Evolutionary conservation across 176 grass and related monocot species (phyloP), one percentile per base, ranked within the genome.

Genomic region (Puya raimondii): DNA sequence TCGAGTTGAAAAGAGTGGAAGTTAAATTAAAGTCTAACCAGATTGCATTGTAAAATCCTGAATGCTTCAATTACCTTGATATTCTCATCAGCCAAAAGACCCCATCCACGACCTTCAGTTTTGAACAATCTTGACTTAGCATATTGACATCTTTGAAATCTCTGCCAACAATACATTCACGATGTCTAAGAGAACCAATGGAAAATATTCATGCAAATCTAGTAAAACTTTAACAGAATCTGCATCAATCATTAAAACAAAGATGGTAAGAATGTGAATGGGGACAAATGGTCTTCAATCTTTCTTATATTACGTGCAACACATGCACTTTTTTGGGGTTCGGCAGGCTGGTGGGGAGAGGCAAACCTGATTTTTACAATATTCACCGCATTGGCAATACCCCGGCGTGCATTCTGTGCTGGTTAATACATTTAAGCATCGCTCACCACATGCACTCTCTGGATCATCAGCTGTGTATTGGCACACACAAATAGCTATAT

Each of bases 51-150:
- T 65, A 11, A 20, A 56, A 74, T 42, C 17, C 57, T 17, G 23
- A 33, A 48, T 66, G 68, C 70, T 64, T 71, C n/a, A 67, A 56
- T 83, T 74, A 97, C 94, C 94, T 81, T 88, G 56, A 92, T 92
- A 82, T 88, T 79, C 70, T 97, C 89, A 75, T 90, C 86, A 70
- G 89, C 84, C 68, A 97, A 74, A 83, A 97, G 84, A 73, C 94
- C 93, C 89, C 94, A 97, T 80, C 89, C 94, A 78, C 94, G 84
- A 50, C 82, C 86, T 90, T 90, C 89, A 68, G 94, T 97, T 83
- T 73, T 86, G 79, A 87, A 76, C 63, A 97, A 63, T 49, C 86
- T 92, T 79, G 84, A 78, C 70, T 84, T 88, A 58, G 84, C 89
- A 72, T 97, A 90, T 80, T 90, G 75, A 68, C 86, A 90, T 84